Base-by-base conservation (phyloP, 2,329 filamentous ascomycete species). In the Trichoderma hamatum region DNA sequence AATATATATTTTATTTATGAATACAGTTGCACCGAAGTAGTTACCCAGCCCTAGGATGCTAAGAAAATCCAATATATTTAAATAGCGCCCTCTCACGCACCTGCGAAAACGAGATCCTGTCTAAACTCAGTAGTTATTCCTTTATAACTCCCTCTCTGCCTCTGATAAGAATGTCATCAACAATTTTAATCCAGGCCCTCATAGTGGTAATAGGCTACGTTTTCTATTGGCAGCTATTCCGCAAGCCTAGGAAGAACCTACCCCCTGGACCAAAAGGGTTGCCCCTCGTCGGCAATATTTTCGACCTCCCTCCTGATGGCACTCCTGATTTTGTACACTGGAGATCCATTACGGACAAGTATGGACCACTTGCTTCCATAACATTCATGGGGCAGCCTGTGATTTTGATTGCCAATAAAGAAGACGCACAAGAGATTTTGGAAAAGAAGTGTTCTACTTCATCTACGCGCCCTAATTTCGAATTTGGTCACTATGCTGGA, bases 261-360 rank as follows among this genome's bases (percentile, higher is more conserved):
- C 75, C 66, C 43, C 77, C 70, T 67, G 77, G 71, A 64, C 79
- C 72, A 72, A 75, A 69, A 24, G 77, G 77, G 0, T 72, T 81
- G 9, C 80, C 82, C 0, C 43, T 85, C 1, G 59, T 85, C 14
- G 84, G 84, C 19, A 85, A 85, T 71, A 67, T 84, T 16, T 72
- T 75, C 3, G 82, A 85, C 70, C 72, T 85, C 21, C 83, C 82
- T 1, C 73, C 77, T 1, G 68, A 71, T 9, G 75, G 72, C 3
- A 69, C 68, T 9, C 74, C 72, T 0, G 75, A 79, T 43, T 76
- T 74, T 67, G 69, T 74, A 28, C 76, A 80, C 59, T 80, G 78
- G 78, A 58, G 76, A 3, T 74, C 76, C 54, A 73, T 77, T 64
- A 79, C 76, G 26, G 74, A 80, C 0, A 39, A 70, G 5, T 77